Evolutionary conservation across 2,329 filamentous ascomycete genomes (phyloP).

Genomic region (Pseudovirgaria hyperparasitica): DNA sequence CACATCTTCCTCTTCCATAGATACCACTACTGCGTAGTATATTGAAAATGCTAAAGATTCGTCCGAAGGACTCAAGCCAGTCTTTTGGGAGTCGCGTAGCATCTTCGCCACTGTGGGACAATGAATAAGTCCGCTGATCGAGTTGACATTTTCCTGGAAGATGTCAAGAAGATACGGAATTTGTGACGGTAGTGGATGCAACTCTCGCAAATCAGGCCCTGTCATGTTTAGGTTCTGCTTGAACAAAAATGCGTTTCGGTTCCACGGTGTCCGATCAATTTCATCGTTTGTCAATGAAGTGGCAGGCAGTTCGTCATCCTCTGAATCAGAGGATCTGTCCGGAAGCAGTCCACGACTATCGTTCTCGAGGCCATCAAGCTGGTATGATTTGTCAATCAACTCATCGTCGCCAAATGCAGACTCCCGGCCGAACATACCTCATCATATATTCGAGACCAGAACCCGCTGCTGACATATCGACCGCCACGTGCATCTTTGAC

Average conservation of each 20-base stretch:
- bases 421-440: constrained; percentile 29
- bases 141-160: constrained; percentile 41
- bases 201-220: constrained; percentile 22
- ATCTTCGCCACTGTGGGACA: constrained; percentile 32
- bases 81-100: constrained; percentile 20
- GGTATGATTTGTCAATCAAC: constrained; percentile 8
- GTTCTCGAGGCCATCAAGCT: constrained; percentile 35
- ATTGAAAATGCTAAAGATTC: constrained; percentile 45
- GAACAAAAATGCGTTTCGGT: constrained; percentile 42
- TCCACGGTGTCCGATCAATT: constrained; percentile 28
- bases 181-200: constrained; percentile 42
- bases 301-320: constrained; percentile 17
- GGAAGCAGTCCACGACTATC: constrained; percentile 22
- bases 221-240: constrained; percentile 27
- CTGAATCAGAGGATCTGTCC: constrained; percentile 22
- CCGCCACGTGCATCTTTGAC: constrained; percentile 30
- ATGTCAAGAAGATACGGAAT: constrained; percentile 40
- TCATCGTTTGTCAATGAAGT: constrained; percentile 25
- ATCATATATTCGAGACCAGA: constrained; percentile 44
- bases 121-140: constrained; percentile 31
- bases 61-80: constrained; percentile 27
- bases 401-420: constrained; percentile 2
- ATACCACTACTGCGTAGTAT: constrained; percentile 43
- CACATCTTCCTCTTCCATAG: constrained; percentile 46
- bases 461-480: constrained; percentile 39